A percentile compares a stretch with the other conserved stretches of the same genome.
Conservation (phyloP, 2,329 filamentous ascomycete genomes). For the Capronia coronata region DNA sequence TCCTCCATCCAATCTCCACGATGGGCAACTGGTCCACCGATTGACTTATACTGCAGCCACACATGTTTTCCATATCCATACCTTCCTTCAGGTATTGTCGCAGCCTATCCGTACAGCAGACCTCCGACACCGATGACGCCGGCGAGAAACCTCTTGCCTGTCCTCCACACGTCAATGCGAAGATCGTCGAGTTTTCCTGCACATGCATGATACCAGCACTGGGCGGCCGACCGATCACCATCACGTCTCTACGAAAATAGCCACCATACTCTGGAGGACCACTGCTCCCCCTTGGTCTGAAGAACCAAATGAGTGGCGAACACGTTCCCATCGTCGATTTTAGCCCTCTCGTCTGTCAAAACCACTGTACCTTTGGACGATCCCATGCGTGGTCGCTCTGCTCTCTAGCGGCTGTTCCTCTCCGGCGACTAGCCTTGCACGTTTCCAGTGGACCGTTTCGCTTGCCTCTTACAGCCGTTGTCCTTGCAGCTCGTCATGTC, state of each 20-base stretch:
- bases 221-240: background rate
- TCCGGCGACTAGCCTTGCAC: slow-evolving; percentile 20
- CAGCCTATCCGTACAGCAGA: too few relatives aligned
- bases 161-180: background rate
- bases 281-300: background rate
- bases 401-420: slow-evolving; percentile 9
- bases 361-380: background rate
- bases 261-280: background rate
- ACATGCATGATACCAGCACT: background rate
- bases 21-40: background rate
- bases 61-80: background rate
- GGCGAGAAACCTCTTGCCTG: too few relatives aligned
- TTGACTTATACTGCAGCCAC: background rate
- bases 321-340: slow-evolving; percentile 10
- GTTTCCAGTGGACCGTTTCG: slow-evolving; percentile 20
- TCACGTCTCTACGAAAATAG: slow-evolving; percentile 4
- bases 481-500: slow-evolving; percentile 16
- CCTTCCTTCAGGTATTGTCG: background rate
- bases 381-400: background rate
- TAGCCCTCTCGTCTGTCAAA: background rate
- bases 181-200: background rate
- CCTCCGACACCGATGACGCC: too few relatives aligned
- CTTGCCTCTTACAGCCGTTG: slow-evolving; percentile 10
- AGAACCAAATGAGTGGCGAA: slow-evolving; percentile 11
- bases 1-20: background rate